Evolutionary conservation across 305 asterid genomes (phyloP).

Genomic region (Fraxinus angustifolia): DNA sequence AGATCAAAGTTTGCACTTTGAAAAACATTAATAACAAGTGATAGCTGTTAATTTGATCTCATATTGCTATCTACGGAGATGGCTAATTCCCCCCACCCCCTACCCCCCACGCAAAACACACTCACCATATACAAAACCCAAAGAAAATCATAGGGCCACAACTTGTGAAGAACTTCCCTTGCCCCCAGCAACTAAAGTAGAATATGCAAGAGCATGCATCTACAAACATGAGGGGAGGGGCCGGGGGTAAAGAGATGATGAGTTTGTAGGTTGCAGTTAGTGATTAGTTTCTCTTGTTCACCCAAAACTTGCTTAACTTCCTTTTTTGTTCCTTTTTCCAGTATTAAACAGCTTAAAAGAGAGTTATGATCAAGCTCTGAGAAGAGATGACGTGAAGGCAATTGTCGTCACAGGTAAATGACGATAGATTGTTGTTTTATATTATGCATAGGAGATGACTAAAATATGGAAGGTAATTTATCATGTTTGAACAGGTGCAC

Average conservation of each 20-base stretch:
- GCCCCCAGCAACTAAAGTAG: neutral
- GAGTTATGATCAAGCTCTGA: constrained; percentile 66
- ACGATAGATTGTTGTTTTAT: neutral
- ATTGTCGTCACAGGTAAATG: constrained; percentile 70
- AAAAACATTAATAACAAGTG: neutral
- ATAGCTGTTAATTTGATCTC: neutral
- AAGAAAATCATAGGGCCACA: neutral
- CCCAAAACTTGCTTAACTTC: neutral
- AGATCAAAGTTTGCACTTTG: neutral
- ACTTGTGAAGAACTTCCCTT: neutral
- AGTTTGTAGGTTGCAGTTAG: neutral
- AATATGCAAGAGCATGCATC: neutral
- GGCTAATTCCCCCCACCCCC: neutral
- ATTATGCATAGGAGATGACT: constrained; percentile 10
- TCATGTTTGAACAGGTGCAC: constrained; percentile 62
- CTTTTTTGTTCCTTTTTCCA: constrained; percentile 26
- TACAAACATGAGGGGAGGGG: neutral
- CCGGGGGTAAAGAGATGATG: neutral
- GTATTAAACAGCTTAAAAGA: constrained; percentile 90
- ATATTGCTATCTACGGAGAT: neutral
- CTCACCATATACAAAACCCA: neutral
- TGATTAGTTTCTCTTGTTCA: neutral
- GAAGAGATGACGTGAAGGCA: constrained; percentile 85
- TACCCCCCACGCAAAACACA: neutral
- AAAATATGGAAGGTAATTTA: neutral